These are phyloP conservation scores for Trypanosoma avium DNA, from an alignment of 208 protist species.

Conservation along the genomic window DNA sequence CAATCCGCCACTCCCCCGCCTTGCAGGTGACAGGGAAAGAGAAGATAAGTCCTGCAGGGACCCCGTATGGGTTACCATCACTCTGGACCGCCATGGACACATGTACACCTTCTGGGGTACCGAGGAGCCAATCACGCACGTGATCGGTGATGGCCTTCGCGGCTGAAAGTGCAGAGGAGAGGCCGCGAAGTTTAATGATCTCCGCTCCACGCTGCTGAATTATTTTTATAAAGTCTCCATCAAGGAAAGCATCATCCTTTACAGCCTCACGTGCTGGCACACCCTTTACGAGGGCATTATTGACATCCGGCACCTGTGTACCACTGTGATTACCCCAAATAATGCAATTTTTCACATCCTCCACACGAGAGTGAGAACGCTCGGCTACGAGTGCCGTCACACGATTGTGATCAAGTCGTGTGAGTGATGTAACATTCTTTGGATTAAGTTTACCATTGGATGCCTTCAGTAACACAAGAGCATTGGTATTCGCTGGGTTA, in stretches of 20 bases:
- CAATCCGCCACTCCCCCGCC: slow-evolving; percentile 85
- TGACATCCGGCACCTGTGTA: slow-evolving; percentile 93
- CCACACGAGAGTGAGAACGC: slow-evolving; percentile 57
- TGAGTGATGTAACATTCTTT: slow-evolving; percentile 95
- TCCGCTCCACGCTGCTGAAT: slow-evolving; percentile 93
- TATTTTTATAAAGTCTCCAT: slow-evolving; percentile 73
- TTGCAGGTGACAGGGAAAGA: slow-evolving; percentile 93
- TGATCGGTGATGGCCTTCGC: slow-evolving; percentile 77
- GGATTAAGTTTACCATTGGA: slow-evolving; percentile 65
- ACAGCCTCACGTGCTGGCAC: slow-evolving; percentile 50
- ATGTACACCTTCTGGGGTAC: slow-evolving; percentile 51
- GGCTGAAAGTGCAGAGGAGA: slow-evolving; percentile 94
- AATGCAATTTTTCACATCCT: slow-evolving; percentile 86
- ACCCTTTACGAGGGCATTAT: slow-evolving; percentile 65
- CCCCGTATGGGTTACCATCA: slow-evolving; percentile 89
- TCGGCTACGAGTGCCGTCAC: slow-evolving; percentile 81
- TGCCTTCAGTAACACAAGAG: slow-evolving; percentile 89
- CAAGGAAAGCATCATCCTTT: slow-evolving; percentile 68
- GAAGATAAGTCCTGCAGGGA: slow-evolving; percentile 91
- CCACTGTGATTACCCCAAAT: slow-evolving; percentile 98
- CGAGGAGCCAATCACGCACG: slow-evolving; percentile 67
- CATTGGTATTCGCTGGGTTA: slow-evolving; percentile 99
- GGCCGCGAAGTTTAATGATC: slow-evolving; percentile 85
- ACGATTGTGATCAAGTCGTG: slow-evolving; percentile 97
- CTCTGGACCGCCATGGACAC: slow-evolving; percentile 95